Base-by-base conservation (phyloP, 2,329 filamentous ascomycete genomes). In the Sordariomycetes sp. region DNA sequence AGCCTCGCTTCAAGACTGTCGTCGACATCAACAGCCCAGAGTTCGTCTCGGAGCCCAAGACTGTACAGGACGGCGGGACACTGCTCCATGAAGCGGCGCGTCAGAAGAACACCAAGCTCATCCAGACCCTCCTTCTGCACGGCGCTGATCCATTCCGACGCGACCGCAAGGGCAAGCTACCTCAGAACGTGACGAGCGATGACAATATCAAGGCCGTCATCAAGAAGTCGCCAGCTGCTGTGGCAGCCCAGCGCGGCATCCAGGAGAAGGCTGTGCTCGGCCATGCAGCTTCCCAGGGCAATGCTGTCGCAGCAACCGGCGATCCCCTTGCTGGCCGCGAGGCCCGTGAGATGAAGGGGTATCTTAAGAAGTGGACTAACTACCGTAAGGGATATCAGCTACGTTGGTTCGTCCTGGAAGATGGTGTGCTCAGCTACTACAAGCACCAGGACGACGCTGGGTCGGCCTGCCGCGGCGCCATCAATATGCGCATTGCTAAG, bases 311-410 rank as follows among this genome's bases (percentile, higher is more conserved):
- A 18, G 59, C 63, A 2, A 66, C 78, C 12, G 66, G 70, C 8
- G 73, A 83, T 43, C 65, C 74, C 15, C 56, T 79, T 38, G 83
- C 82, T 18, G 82, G 83, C 12, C 87, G 90, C 45, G 92, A 98
- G 51, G 83, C 85, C 14, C 75, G 88, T 31, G 90, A 96, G 59
- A 96, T 98, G 85, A 95, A 94, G 63, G 92, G 92, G 6, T 98
- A 96, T 55, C 68, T 98, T 37, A 96, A 95, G 63, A 98, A 98
- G 58, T 98, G 92, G 92, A 98, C 92, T 31, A 98, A 98, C 55
- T 98, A 98, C 55, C 88, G 90, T 16, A 88, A 85, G 53, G 92
- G 92, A 8, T 98, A 95, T 63, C 94, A 98, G 62, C 59, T 98
- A 42, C 74, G 92, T 39, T 98, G 90, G 88, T 98, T 98, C 53